These are phyloP conservation scores for Elsinoe batatas DNA, from an alignment of 2,329 filamentous ascomycete genomes.

Conservation along the genomic window DNA sequence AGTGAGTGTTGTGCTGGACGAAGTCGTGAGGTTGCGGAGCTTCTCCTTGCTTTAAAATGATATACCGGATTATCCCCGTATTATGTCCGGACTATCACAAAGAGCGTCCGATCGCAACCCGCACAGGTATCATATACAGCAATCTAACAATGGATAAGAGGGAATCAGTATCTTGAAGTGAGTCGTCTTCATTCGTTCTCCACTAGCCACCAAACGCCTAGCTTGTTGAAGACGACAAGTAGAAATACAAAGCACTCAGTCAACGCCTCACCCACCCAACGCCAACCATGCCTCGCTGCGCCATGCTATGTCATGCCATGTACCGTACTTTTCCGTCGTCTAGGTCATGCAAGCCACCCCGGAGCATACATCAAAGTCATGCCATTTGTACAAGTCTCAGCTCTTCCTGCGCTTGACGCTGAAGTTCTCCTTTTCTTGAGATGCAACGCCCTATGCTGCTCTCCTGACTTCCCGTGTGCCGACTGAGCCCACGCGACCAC, in stretches of 20 bases:
- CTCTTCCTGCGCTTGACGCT: not conserved
- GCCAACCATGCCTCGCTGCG: not conserved
- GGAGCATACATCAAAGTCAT: not conserved
- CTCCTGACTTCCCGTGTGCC: constrained; percentile 19
- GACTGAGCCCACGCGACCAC: constrained; percentile 40
- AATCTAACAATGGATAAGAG: not conserved
- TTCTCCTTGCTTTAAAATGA: not conserved
- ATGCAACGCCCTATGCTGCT: not conserved
- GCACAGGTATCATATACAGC: too few species aligned
- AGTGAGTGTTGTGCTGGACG: not conserved
- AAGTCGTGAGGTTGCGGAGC: not conserved
- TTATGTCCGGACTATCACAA: not conserved
- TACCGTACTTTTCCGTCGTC: constrained; percentile 8
- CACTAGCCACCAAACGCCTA: not conserved
- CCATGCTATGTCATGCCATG: constrained; percentile 3
- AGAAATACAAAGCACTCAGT: constrained; percentile 9
- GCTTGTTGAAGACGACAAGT: not conserved
- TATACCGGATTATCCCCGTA: not conserved
- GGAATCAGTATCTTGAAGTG: not conserved
- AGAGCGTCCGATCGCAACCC: too few species aligned
- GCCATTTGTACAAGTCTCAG: constrained; percentile 3
- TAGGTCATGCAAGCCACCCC: constrained; percentile 2
- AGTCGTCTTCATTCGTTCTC: constrained; percentile 8
- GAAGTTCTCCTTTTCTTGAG: not conserved
- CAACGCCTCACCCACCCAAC: not conserved